Evolutionary conservation across 257 asterid species (phyloP).

Genomic region (Gardenia jasminoides): DNA sequence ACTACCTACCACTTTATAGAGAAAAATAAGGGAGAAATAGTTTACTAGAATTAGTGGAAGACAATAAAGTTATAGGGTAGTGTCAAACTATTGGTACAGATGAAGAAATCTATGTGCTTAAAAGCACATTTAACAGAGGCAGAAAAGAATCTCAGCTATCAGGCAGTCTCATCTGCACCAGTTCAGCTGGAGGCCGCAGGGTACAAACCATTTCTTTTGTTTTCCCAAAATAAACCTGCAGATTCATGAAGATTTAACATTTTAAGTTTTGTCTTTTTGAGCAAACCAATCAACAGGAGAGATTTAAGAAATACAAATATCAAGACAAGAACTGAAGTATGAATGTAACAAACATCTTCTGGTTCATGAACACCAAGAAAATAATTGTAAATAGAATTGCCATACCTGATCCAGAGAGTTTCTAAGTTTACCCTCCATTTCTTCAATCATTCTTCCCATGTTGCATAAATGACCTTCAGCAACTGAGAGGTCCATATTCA

Average conservation of each 20-base stretch:
- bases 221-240: slow-evolving; percentile 96
- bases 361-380: background rate
- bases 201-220: slow-evolving; percentile 99
- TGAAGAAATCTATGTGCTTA: background rate
- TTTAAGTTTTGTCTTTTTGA: background rate
- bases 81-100: slow-evolving; percentile 5
- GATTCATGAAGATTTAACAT: background rate
- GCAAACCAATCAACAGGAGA: background rate
- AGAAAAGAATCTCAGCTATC: slow-evolving; percentile 36
- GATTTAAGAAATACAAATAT: background rate
- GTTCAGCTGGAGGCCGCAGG: slow-evolving; percentile 85
- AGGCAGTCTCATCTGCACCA: slow-evolving; percentile 63
- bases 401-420: slow-evolving; percentile 92
- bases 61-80: background rate
- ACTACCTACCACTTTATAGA: background rate
- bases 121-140: background rate
- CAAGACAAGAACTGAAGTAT: background rate
- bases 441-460: slow-evolving; percentile 99
- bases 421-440: slow-evolving; percentile 95
- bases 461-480: slow-evolving; percentile 92
- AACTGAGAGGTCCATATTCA: slow-evolving; percentile 77
- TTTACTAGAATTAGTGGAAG: background rate
- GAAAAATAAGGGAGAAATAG: background rate
- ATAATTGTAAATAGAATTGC: background rate
- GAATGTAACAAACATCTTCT: background rate